Evolutionary conservation across 225 moss, liverwort and hornwort species (phyloP).

Genomic region (Physcomitrium patens): DNA sequence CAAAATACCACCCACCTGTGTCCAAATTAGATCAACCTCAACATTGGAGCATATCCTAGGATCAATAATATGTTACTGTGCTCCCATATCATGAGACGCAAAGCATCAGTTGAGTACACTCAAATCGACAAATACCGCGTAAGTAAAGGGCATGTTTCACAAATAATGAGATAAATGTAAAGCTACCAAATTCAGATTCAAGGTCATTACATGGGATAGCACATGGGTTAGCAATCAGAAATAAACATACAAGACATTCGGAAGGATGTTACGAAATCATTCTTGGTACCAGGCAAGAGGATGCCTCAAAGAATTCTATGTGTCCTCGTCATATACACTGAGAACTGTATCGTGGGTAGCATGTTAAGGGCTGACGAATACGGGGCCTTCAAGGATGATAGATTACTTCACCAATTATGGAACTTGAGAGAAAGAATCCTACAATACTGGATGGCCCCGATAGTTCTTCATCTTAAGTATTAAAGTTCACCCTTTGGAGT

Average conservation of each 20-base stretch:
- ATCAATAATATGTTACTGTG: neutral
- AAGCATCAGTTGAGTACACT: neutral
- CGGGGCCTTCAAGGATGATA: neutral
- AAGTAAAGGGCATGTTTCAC: neutral
- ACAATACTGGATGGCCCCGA: neutral
- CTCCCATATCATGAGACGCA: neutral
- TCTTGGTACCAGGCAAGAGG: neutral
- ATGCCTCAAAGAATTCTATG: slow-evolving; percentile 4
- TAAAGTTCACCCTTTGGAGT: neutral
- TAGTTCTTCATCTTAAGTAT: neutral
- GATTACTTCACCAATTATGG: neutral
- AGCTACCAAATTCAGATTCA: slow-evolving; percentile 1
- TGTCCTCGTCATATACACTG: slow-evolving; percentile 7
- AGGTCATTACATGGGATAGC: neutral
- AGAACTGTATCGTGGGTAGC: neutral
- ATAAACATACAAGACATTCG: neutral
- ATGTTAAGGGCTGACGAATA: neutral
- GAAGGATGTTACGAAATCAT: neutral
- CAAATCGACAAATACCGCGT: neutral
- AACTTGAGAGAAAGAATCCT: neutral
- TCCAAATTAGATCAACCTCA: neutral
- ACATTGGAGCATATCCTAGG: neutral
- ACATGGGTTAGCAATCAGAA: neutral
- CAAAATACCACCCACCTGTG: neutral
- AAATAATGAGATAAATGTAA: neutral